phyloP scores from a whole-genome alignment of 306 rosid genomes.

The Rosa multiflora region DNA sequence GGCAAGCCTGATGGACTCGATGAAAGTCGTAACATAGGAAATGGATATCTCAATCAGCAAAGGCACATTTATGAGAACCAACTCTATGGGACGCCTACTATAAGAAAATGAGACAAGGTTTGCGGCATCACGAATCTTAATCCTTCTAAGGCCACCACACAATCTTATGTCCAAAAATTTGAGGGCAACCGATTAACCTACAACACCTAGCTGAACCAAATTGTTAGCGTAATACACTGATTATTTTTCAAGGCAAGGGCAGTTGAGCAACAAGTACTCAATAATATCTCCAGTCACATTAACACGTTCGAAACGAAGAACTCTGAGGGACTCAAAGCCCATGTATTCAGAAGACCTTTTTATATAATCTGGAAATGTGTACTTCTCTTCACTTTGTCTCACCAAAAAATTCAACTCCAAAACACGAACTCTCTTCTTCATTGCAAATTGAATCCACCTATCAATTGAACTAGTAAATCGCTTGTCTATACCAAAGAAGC shows the following conservation, averaged over 20 bases:
- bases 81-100: too few relatives aligned
- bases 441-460: not conserved
- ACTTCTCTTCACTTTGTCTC: not conserved
- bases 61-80: too few relatives aligned
- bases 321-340: not conserved
- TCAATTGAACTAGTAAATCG: too few relatives aligned
- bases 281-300: not conserved
- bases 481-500: not conserved
- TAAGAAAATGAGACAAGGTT: too few relatives aligned
- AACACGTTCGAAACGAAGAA: too few relatives aligned
- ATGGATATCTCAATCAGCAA: too few relatives aligned
- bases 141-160: too few relatives aligned
- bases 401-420: too few relatives aligned
- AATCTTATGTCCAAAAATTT: not conserved
- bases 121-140: too few relatives aligned
- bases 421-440: not conserved
- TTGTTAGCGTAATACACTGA: fast-evolving
- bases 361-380: not conserved
- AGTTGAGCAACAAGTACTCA: not conserved
- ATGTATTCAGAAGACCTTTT: too few relatives aligned
- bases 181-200: not conserved
- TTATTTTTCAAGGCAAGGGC: not conserved
- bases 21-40: too few relatives aligned
- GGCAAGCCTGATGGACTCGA: too few relatives aligned
- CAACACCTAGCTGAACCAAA: not conserved